phyloP scores from a whole-genome alignment of 1,139 yeast species.

The Blastobotrys proliferans region DNA sequence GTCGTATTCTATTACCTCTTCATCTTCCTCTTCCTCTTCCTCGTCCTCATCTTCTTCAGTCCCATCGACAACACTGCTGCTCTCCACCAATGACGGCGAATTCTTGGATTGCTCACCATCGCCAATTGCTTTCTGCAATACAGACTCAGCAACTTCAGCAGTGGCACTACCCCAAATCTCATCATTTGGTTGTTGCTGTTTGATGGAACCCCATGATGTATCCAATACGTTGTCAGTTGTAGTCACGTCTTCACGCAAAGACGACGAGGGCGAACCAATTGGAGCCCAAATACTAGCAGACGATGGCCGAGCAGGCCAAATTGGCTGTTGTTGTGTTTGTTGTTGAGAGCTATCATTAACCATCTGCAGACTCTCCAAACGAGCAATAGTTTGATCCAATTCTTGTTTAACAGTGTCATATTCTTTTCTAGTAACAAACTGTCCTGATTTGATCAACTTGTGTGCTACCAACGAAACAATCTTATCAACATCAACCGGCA shows the following conservation, averaged over 20 bases:
- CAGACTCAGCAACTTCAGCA: not conserved
- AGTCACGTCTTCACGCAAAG: conserved; percentile 1
- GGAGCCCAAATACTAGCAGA: conserved; percentile 9
- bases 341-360: not conserved
- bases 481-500: conserved; percentile 6
- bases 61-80: not conserved
- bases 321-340: not conserved
- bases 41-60: not conserved
- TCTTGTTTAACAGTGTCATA: conserved; percentile 13
- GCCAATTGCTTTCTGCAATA: not conserved
- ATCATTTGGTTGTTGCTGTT: not conserved
- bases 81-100: no score
- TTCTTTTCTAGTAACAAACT: conserved; percentile 20
- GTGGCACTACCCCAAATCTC: not conserved
- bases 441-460: conserved; percentile 18
- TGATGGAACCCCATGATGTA: conserved; percentile 3
- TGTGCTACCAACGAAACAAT: conserved; percentile 11
- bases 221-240: not conserved
- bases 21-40: not conserved
- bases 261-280: conserved; percentile 2
- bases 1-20: not conserved
- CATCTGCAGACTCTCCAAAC: not conserved
- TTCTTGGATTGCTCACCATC: not conserved
- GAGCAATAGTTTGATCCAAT: conserved; percentile 5
- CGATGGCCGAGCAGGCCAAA: conserved; percentile 4